A percentile compares a stretch with the other conserved stretches of the same genome.
phyloP scores from a whole-genome alignment of 495 filamentous ascomycete genomes.

The Cladorrhinum samala region DNA sequence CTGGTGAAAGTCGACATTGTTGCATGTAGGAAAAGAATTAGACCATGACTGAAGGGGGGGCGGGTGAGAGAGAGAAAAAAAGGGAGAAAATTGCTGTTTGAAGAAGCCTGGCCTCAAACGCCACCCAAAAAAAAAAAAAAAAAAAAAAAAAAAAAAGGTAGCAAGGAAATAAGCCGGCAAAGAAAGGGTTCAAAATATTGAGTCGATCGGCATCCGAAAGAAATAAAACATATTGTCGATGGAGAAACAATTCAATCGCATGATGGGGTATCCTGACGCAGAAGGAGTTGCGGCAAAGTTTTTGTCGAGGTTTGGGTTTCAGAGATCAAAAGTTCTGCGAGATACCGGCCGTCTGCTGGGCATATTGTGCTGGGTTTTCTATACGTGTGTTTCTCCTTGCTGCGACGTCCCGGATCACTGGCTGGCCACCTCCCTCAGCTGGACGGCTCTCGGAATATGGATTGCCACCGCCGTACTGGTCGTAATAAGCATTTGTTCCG shows the following conservation, averaged over 20 bases:
- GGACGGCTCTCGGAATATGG: slow-evolving; percentile 36
- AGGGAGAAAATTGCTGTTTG: slow-evolving; percentile 4
- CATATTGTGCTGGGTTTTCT: slow-evolving; percentile 78
- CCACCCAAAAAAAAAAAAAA: slow-evolving; percentile 1
- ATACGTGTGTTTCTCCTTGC: slow-evolving; percentile 90
- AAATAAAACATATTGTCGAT: too few species aligned
- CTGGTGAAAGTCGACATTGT: not conserved
- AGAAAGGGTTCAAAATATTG: too few species aligned
- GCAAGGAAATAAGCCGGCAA: not conserved
- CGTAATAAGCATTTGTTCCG: slow-evolving; percentile 39
- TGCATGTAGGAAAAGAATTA: not conserved
- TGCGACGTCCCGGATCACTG: slow-evolving; percentile 89
- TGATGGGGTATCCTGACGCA: not conserved
- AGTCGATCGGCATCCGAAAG: not conserved
- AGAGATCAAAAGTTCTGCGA: slow-evolving; percentile 90
- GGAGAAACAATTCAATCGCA: not conserved
- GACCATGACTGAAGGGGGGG: not conserved
- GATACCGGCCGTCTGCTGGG: slow-evolving; percentile 89
- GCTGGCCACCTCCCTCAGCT: slow-evolving; percentile 47
- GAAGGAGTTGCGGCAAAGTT: not conserved
- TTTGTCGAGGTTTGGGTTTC: too few species aligned
- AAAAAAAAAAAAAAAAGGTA: not conserved
- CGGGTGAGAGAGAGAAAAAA: not conserved
- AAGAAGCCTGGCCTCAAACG: slow-evolving; percentile 3
- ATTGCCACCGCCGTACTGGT: slow-evolving; percentile 48